phyloP scores from a whole-genome alignment of 768 basidiomycete genomes.

The Lactifluus hygrophoroides region DNA sequence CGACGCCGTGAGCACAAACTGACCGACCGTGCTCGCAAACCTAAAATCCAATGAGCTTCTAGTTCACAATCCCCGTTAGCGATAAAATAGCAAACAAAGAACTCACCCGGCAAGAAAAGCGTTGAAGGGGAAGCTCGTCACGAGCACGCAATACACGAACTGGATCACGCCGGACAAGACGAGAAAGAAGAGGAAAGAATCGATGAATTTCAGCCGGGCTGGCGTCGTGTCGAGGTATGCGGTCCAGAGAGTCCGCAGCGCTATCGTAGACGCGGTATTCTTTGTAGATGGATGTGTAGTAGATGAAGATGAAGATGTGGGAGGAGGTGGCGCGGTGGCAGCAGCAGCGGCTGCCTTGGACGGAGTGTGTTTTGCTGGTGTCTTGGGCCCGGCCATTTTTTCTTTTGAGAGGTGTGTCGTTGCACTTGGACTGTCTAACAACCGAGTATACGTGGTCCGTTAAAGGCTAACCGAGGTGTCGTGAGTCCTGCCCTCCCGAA shows the following conservation, averaged over 20 bases:
- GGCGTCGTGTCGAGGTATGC: conserved; percentile 74
- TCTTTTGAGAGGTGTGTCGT: no score
- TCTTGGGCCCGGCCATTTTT: conserved; percentile 34
- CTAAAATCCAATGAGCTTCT: no score
- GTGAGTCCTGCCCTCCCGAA: background rate
- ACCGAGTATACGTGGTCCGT: background rate
- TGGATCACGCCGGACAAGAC: conserved; percentile 86
- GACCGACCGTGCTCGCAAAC: conserved; percentile 88
- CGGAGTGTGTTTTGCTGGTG: conserved; percentile 22
- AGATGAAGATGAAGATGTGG: background rate
- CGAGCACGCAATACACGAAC: conserved; percentile 83
- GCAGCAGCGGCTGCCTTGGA: background rate
- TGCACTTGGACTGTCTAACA: no score
- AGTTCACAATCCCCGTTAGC: no score
- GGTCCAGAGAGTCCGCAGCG: conserved; percentile 55
- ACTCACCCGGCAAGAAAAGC: conserved; percentile 93
- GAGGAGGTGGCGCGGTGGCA: background rate
- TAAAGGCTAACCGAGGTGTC: background rate
- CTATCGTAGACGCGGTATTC: conserved; percentile 20
- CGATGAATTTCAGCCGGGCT: conserved; percentile 85
- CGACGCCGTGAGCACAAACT: conserved; percentile 92
- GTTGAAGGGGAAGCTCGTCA: conserved; percentile 95
- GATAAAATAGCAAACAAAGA: no score
- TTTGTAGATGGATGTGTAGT: background rate
- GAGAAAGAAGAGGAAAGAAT: conserved; percentile 86